Conservation (phyloP, 1,139 yeast species). For the Protomyces inundatus region DNA sequence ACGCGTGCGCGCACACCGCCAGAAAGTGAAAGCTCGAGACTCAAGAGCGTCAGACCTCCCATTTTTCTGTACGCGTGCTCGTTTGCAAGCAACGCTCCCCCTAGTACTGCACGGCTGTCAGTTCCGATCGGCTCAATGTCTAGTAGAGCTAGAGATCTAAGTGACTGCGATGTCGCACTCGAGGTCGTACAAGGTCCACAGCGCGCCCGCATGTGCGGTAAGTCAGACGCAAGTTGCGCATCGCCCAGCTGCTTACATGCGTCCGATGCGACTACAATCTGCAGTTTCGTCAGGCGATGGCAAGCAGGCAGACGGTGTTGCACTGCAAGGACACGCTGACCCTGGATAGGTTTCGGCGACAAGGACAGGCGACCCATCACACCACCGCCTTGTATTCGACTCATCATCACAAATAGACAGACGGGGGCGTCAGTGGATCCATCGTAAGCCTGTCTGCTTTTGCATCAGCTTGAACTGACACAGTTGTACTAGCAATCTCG, state of each 20-base stretch:
- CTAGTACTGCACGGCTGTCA: too few species aligned
- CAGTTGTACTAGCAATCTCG: constrained; percentile 32
- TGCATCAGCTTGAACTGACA: neutral
- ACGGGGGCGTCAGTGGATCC: constrained; percentile 35
- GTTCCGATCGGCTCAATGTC: too few species aligned
- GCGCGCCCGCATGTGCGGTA: constrained; percentile 47
- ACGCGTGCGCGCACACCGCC: too few species aligned
- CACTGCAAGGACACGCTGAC: too few species aligned
- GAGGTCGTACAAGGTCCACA: constrained; percentile 45
- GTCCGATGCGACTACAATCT: neutral
- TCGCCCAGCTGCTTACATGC: neutral
- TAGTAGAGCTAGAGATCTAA: neutral
- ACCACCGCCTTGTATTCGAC: constrained; percentile 45
- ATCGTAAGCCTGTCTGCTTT: constrained; percentile 10
- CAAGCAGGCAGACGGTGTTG: too few species aligned
- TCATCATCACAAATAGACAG: constrained; percentile 37
- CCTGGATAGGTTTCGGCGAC: constrained; percentile 1
- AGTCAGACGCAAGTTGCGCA: neutral
- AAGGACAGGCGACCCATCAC: constrained; percentile 44
- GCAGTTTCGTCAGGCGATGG: too few species aligned
- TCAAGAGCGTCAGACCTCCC: too few species aligned
- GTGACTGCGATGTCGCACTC: constrained; percentile 30
- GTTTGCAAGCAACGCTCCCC: too few species aligned
- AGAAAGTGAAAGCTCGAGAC: too few species aligned
- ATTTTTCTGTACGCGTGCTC: too few species aligned